Percentiles rank a stretch among this genome's conserved stretches.
These are phyloP conservation scores for Moesziomyces sp. DNA, from an alignment of 1,284 basidiomycete genomes.

Conservation along the genomic window DNA sequence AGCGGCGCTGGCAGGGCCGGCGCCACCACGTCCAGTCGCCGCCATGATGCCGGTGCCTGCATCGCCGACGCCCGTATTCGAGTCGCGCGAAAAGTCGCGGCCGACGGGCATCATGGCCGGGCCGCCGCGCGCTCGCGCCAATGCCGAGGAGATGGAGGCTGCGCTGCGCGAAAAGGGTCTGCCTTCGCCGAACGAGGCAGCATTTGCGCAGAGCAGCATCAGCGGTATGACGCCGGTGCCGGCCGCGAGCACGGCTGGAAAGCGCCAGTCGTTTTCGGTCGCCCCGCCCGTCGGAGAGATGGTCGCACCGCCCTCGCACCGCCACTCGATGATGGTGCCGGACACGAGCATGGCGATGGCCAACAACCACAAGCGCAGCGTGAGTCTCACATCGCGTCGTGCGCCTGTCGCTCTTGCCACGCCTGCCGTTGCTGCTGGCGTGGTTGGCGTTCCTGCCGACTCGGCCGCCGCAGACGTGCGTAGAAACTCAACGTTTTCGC, in stretches of 20 bases:
- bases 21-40: conserved; percentile 25
- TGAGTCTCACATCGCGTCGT: conserved; percentile 48
- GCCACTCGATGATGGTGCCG: conserved; percentile 45
- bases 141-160: conserved; percentile 62
- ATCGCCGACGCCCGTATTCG: conserved; percentile 64
- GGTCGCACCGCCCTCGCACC: conserved; percentile 14
- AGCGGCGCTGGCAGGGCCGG: conserved; percentile 27
- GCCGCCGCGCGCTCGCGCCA: conserved; percentile 61
- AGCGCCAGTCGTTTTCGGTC: conserved; percentile 24
- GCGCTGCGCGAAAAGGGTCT: conserved; percentile 52
- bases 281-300: conserved; percentile 10
- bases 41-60: conserved; percentile 29
- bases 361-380: conserved; percentile 53
- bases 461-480: conserved; percentile 8
- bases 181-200: conserved; percentile 33
- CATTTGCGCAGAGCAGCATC: conserved; percentile 19
- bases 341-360: conserved; percentile 34
- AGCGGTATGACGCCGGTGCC: conserved; percentile 25
- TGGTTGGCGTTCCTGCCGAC: conserved; percentile 10
- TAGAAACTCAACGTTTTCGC: conserved; percentile 28
- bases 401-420: conserved; percentile 11
- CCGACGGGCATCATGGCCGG: conserved; percentile 63
- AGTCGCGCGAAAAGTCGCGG: conserved; percentile 65
- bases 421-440: conserved; percentile 2
- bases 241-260: conserved; percentile 17